Evolutionary conservation across 441 rosid genomes (phyloP).

Genomic region (Populus hybrid): DNA sequence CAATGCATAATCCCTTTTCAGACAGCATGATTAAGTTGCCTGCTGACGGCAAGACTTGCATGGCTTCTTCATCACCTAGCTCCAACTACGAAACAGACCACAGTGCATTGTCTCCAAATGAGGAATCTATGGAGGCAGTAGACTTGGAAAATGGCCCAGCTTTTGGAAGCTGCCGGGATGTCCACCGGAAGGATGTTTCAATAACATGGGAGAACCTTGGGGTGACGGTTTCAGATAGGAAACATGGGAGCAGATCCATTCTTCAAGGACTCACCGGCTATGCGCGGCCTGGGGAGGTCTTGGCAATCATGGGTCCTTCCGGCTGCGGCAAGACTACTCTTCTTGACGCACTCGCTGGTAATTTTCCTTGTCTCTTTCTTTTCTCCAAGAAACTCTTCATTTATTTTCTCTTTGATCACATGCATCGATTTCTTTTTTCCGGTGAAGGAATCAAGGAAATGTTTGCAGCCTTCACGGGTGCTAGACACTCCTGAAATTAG

Average conservation of each 20-base stretch:
- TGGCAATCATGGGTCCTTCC: conserved; percentile 58
- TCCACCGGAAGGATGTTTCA: conserved; percentile 16
- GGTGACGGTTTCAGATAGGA: conserved; percentile 27
- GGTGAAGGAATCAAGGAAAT: too few species aligned
- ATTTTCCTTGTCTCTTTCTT: neutral
- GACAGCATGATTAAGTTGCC: neutral
- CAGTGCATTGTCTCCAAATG: neutral
- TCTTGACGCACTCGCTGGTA: conserved; percentile 48
- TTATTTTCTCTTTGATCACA: neutral
- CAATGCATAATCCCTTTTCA: neutral
- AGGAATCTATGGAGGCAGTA: neutral
- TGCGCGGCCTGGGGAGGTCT: conserved; percentile 38
- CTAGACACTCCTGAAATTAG: neutral
- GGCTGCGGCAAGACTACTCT: conserved; percentile 55
- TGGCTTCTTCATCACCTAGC: neutral
- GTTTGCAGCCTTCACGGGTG: neutral
- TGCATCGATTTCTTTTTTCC: neutral
- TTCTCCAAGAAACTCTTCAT: neutral
- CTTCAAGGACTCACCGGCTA: conserved; percentile 37
- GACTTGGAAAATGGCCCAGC: conserved; percentile 13
- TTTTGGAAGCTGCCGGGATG: neutral
- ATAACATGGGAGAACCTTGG: conserved; percentile 42
- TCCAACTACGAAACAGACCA: neutral
- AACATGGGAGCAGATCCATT: conserved; percentile 17
- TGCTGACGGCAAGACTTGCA: neutral